These are phyloP conservation scores for Daldinia caldariorum DNA, from an alignment of 495 filamentous ascomycete genomes.

Conservation along the genomic window DNA sequence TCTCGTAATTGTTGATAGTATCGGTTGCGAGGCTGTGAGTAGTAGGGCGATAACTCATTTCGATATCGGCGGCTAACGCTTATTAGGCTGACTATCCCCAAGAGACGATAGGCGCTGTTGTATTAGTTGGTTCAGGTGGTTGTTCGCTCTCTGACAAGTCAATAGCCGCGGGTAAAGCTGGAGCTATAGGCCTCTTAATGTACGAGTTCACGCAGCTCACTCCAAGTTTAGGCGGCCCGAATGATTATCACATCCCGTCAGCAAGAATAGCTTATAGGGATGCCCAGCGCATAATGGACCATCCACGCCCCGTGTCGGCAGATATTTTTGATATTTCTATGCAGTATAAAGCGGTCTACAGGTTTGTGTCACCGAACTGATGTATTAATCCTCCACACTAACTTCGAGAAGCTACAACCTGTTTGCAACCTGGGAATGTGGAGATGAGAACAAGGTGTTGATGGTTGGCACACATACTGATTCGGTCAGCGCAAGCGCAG, in stretches of 20 bases:
- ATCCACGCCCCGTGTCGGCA: constrained; percentile 54
- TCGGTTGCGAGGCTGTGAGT: constrained; percentile 25
- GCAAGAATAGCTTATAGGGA: constrained; percentile 40
- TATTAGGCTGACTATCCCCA: constrained; percentile 60
- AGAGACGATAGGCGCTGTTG: constrained; percentile 59
- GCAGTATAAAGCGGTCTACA: constrained; percentile 14
- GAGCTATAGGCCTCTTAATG: constrained; percentile 62
- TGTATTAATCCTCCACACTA: constrained; percentile 51
- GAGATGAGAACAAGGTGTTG: constrained; percentile 65
- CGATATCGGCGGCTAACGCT: constrained; percentile 6
- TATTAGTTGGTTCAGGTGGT: constrained; percentile 62
- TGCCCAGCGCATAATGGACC: not conserved
- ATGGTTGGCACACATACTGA: constrained; percentile 68
- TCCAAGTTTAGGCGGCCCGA: constrained; percentile 56
- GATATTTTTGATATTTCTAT: constrained; percentile 11
- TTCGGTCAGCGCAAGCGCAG: constrained; percentile 63
- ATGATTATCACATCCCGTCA: constrained; percentile 52
- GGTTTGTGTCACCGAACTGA: constrained; percentile 47
- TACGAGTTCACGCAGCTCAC: constrained; percentile 64
- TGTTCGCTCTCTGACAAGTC: constrained; percentile 66
- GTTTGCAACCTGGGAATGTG: constrained; percentile 67
- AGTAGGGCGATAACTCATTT: not conserved
- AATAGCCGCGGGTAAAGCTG: constrained; percentile 58
- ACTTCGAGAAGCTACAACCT: constrained; percentile 65
- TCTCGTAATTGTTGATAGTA: constrained; percentile 11